These are phyloP conservation scores for Geotrichum klebahnii DNA, from an alignment of 1,139 yeast genomes.

Conservation along the genomic window DNA sequence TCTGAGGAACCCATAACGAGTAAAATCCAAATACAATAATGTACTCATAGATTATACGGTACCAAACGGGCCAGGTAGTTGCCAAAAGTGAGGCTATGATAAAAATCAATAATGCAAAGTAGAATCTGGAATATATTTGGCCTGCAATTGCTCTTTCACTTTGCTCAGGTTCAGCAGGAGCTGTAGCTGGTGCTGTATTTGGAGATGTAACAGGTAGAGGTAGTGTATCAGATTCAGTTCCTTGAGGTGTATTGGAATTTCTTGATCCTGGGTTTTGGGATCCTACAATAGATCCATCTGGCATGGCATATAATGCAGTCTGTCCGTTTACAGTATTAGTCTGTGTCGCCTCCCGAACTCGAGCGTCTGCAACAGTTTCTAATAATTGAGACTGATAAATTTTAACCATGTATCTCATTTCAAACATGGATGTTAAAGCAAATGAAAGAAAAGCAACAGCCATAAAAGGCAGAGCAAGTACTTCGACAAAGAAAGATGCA, in stretches of 20 bases:
- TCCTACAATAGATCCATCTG: conserved; percentile 28
- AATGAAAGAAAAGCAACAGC: conserved; percentile 68
- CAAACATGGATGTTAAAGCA: conserved; percentile 69
- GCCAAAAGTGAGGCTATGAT: conserved; percentile 58
- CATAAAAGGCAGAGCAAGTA: conserved; percentile 61
- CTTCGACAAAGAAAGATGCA: conserved; percentile 53
- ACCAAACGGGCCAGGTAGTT: conserved; percentile 57
- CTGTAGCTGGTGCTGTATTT: conserved; percentile 28
- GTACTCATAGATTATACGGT: conserved; percentile 58
- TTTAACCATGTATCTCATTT: conserved; percentile 66
- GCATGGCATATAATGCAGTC: conserved; percentile 27
- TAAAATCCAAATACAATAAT: conserved; percentile 50
- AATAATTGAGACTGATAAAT: conserved; percentile 70
- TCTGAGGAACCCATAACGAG: conserved; percentile 90
- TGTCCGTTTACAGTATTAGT: conserved; percentile 19
- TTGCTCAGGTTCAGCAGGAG: conserved; percentile 32
- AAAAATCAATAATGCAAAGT: conserved; percentile 55
- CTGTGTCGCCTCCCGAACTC: conserved; percentile 35
- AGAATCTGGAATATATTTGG: conserved; percentile 58
- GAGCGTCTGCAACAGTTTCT: conserved; percentile 59
- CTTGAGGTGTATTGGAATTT: neutral
- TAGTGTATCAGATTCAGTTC: neutral
- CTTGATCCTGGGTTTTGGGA: neutral
- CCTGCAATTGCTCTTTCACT: conserved; percentile 60
- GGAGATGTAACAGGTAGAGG: conserved; percentile 22